These are phyloP conservation scores for Gaultheria prostrata DNA, from an alignment of 148 eudicot genomes.

Conservation along the genomic window DNA sequence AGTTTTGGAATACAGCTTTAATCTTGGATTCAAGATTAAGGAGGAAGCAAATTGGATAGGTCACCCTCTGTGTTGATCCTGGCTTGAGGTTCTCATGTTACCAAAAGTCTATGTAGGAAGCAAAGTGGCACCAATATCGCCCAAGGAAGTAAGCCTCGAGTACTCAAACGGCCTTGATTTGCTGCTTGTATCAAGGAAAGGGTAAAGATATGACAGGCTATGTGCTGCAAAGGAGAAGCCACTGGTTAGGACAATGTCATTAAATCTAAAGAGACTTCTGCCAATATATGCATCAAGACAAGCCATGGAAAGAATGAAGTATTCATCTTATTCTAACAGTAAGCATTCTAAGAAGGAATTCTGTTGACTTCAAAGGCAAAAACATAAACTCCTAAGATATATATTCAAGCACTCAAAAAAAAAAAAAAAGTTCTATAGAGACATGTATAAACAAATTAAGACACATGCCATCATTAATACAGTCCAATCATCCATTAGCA, in stretches of 20 bases:
- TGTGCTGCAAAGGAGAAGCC: slow-evolving; percentile 63
- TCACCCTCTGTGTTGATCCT: too few relatives aligned
- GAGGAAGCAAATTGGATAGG: too few relatives aligned
- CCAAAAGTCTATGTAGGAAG: too few relatives aligned
- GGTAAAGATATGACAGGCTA: slow-evolving; percentile 87
- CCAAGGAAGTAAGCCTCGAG: slow-evolving; percentile 85
- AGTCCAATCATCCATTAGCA: slow-evolving; percentile 1
- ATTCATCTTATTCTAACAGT: background rate
- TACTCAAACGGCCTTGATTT: slow-evolving; percentile 97
- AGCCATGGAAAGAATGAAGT: background rate
- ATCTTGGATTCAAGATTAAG: too few relatives aligned
- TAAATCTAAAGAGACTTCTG: background rate
- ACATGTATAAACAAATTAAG: background rate
- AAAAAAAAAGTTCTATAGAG: background rate
- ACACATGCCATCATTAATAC: background rate
- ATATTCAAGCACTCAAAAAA: background rate
- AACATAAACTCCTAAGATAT: background rate
- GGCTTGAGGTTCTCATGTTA: too few relatives aligned
- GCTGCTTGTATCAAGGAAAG: slow-evolving; percentile 95
- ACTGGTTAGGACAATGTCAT: slow-evolving; percentile 2
- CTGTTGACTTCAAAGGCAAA: background rate
- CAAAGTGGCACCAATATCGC: slow-evolving; percentile 72
- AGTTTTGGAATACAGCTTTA: too few relatives aligned
- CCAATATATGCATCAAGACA: background rate
- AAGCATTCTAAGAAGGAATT: background rate